These are phyloP conservation scores for Solanum clarkiae DNA, from an alignment of 257 asterid species.

Conservation along the genomic window DNA sequence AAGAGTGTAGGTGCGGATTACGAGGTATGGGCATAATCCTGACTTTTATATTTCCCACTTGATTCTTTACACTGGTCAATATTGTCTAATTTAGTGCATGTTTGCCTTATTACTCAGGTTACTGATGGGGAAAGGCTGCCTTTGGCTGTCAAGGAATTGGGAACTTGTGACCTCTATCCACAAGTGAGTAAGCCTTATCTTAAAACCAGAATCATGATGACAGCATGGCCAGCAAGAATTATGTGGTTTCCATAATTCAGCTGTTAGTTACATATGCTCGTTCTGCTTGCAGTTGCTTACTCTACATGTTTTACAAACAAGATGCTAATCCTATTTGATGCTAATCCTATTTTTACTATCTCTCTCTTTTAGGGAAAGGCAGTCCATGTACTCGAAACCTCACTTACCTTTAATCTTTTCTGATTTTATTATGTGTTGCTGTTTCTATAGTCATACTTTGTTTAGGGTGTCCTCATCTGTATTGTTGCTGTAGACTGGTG, in stretches of 20 bases:
- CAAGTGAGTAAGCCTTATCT: conserved; percentile 44
- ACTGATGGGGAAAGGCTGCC: conserved; percentile 97
- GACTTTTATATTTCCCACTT: background rate
- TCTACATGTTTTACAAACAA: background rate
- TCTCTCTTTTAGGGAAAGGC: background rate
- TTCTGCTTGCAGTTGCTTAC: background rate
- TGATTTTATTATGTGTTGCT: background rate
- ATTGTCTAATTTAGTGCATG: background rate
- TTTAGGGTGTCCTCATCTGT: background rate
- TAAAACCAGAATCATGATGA: background rate
- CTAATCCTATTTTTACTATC: background rate
- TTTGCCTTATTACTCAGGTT: conserved; percentile 34
- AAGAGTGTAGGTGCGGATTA: conserved; percentile 84
- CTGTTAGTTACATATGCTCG: background rate
- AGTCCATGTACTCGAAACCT: background rate
- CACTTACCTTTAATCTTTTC: background rate
- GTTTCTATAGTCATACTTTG: background rate
- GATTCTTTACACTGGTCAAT: background rate
- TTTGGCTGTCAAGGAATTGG: conserved; percentile 90
- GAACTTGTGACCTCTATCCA: conserved; percentile 96
- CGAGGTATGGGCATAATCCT: conserved; percentile 39
- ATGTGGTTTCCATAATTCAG: background rate
- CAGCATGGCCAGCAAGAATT: background rate
- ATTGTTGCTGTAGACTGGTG: background rate
- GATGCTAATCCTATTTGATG: background rate